Base-by-base conservation (phyloP, 2,329 filamentous ascomycete genomes). In the Alternaria hordeiaustralica region DNA sequence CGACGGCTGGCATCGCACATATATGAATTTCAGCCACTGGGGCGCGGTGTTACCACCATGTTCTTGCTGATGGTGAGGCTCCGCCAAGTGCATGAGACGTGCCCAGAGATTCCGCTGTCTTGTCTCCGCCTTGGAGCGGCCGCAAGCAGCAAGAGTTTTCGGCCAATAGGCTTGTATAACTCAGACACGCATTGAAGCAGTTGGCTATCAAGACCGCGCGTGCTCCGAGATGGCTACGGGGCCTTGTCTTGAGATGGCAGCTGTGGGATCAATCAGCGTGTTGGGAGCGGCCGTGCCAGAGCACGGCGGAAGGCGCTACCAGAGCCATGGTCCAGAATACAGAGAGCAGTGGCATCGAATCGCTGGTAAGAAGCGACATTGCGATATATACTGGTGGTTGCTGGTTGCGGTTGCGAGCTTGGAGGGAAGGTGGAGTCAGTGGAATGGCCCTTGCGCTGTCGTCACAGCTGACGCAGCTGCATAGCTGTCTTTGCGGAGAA, bases 41-140 rank as follows among this genome's bases (percentile, higher is more conserved):
- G 25, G 13, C 15, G 23, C 25, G 18, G 18, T 57, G 13, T 50
- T 10, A n/a, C n/a, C n/a, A 28, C 33, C 45, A 23, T 57, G 45
- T 45, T 44, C 15, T 15, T 28, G 53, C 58, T 25, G 13, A 12
- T 50, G 33, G 33, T 44, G 18, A 50, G 45, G 58, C 13, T 26
- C 45, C 20, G 58, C 58, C 58, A 61, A 61, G 58, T 50, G 45
- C 33, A 58, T 45, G 45, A 58, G 53, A 57, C 45, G 26, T 51
- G 58, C 58, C 58, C 33, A 61, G 58, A 57, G 28, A 57, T 57
- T 45, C 53, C 58, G 58, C 58, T 61, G 44, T 57, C 58, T 61
- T 61, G 58, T 50, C 53, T 57, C 53, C 53, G 58, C 30, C 58
- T 61, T 61, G 53, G 58, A 28, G 6, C 10, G 44, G 18, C n/a